These are phyloP conservation scores for Bipolaris sorokiniana DNA, from an alignment of 2,329 filamentous ascomycete genomes.

Conservation along the genomic window DNA sequence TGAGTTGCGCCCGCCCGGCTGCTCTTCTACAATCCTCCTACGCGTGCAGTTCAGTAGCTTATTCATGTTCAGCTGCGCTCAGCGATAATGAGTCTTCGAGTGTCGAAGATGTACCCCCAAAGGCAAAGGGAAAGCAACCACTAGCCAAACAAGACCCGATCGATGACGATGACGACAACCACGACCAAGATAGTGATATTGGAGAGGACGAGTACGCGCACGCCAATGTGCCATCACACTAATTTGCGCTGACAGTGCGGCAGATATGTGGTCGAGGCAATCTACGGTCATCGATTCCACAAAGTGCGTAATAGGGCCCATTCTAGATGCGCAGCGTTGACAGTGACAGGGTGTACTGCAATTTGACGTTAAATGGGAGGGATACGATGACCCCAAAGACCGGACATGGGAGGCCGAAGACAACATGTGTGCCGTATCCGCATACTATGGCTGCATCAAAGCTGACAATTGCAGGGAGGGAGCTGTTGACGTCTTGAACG, in stretches of 20 bases:
- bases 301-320: conserved; percentile 39
- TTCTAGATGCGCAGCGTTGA: conserved; percentile 14
- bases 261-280: conserved; percentile 77
- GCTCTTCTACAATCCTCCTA: not conserved
- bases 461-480: conserved; percentile 34
- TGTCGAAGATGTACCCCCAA: conserved; percentile 38
- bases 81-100: conserved; percentile 48
- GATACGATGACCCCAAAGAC: conserved; percentile 72
- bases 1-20: conserved; percentile 30
- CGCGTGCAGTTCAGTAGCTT: conserved; percentile 18
- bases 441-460: not conserved
- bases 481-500: conserved; percentile 62
- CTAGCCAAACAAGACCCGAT: conserved; percentile 9
- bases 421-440: conserved; percentile 62
- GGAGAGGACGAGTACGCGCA: conserved; percentile 55
- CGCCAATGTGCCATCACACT: not conserved
- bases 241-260: conserved; percentile 33
- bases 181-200: conserved; percentile 44
- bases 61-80: conserved; percentile 46
- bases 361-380: conserved; percentile 82
- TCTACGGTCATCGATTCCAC: conserved; percentile 67
- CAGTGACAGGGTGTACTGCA: conserved; percentile 40
- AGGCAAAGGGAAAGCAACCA: conserved; percentile 18
- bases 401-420: conserved; percentile 80
- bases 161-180: conserved; percentile 43